Percentiles rank a stretch among this genome's conserved stretches.
Evolutionary conservation across 306 rosid genomes (phyloP).

Genomic region (Quercus parvula): DNA sequence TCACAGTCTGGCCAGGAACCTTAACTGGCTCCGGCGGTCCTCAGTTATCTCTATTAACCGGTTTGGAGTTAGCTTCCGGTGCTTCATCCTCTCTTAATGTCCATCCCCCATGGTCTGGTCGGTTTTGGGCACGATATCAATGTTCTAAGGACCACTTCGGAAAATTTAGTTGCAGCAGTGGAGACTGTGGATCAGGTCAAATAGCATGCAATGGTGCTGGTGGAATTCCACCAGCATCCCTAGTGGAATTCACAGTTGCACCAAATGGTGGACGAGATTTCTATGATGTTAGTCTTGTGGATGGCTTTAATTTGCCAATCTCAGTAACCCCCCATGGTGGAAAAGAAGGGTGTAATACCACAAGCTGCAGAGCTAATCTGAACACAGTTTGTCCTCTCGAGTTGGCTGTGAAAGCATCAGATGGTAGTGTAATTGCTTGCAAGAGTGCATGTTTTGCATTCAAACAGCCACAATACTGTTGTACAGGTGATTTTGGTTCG

Average conservation of each 20-base stretch:
- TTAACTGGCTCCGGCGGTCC: conserved; percentile 22
- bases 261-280: conserved; percentile 25
- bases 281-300: conserved; percentile 19
- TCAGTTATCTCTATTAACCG: conserved; percentile 9
- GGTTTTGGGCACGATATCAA: conserved; percentile 33
- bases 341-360: background rate
- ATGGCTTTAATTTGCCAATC: conserved; percentile 26
- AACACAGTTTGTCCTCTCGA: conserved; percentile 26
- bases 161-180: conserved; percentile 24
- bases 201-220: conserved; percentile 35
- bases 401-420: conserved; percentile 21
- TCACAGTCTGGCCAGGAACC: conserved; percentile 38
- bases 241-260: conserved; percentile 30
- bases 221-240: conserved; percentile 28
- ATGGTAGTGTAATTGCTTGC: conserved; percentile 23
- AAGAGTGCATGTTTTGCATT: too few species aligned
- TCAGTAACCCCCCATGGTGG: conserved; percentile 30
- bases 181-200: conserved; percentile 31
- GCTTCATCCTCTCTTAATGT: conserved; percentile 4
- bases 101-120: conserved; percentile 31
- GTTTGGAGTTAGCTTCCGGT: conserved; percentile 20
- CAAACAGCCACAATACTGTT: too few species aligned
- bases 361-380: conserved; percentile 21
- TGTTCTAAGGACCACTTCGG: conserved; percentile 23
- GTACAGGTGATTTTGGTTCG: too few species aligned